Base-by-base conservation (phyloP, 768 basidiomycete species). In the Leucocoprinus leucothites region DNA sequence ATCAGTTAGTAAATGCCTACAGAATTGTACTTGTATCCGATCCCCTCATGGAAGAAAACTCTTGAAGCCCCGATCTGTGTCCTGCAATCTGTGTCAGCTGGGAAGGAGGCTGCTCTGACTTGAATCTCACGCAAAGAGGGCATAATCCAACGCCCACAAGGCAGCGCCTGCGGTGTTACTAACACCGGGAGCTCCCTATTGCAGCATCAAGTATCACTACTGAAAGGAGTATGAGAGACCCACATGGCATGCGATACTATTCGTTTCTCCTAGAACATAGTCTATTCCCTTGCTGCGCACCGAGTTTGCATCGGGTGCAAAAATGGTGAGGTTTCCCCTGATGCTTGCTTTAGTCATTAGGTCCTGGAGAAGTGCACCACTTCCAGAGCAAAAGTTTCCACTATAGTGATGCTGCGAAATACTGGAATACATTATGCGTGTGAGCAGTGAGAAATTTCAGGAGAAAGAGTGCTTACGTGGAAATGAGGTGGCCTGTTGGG, bases 141-240 rank as follows among this genome's bases (percentile, higher is more conserved):
- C 71, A 65, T 88, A 86, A 64, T 89, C 86, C 56, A 87, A 68
- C 9, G 77, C 72, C 86, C 86, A 89, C 18, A 89, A 66, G 16
- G 84, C 82, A 0, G 85, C 85, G 13, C 86, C 87, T n/a, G 81
- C 86, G 1, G 80, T 81, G 63, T 88, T 85, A 63, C 82, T 85
- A 8, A 85, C 85, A 2, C 81, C 81, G 43, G 78, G 73, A 16
- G 78, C 73, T 44, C 79, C 77, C 71, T 78, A 40, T 21, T 11
- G 5, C 22, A 1, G 13, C 24, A 8, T 19, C 16, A 22, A 14
- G 21, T 56, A 16, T 53, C 40, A 34, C n/a, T n/a, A n/a, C n/a
- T n/a, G 9, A 16, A 3, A n/a, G 21, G 6, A 53, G 14, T 13
- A 38, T 38, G 24, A 26, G 50, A n/a, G 25, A 65, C 71, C 41